Evolutionary conservation across 1,284 basidiomycete genomes (phyloP).

Genomic region (Apiotrichum akiyoshidainum): DNA sequence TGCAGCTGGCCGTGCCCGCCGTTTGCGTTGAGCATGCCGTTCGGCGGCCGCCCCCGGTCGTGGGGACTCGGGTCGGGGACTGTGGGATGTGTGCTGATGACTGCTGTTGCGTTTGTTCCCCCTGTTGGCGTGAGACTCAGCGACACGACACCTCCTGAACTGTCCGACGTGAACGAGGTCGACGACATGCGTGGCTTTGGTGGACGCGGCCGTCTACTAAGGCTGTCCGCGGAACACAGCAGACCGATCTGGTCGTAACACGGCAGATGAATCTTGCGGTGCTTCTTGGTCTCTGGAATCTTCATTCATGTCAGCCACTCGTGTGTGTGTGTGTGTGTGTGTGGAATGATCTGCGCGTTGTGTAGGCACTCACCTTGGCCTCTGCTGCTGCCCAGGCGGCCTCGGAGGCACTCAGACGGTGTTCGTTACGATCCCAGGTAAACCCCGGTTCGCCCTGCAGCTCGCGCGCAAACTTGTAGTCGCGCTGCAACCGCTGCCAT

Average conservation of each 20-base stretch:
- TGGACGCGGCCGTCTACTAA: conserved; percentile 8
- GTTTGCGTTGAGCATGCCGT: background rate
- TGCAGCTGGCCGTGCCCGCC: conserved; percentile 13
- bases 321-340: too few relatives aligned
- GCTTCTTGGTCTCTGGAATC: conserved; percentile 31
- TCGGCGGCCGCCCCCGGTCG: background rate
- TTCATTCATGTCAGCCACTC: conserved; percentile 12
- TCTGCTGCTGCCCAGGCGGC: conserved; percentile 38
- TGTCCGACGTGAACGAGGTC: conserved; percentile 18
- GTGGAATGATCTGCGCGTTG: too few relatives aligned
- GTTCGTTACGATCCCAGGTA: conserved; percentile 28
- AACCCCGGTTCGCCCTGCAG: conserved; percentile 32
- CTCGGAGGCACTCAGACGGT: conserved; percentile 27
- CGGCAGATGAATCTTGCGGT: conserved; percentile 39
- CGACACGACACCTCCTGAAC: conserved; percentile 23
- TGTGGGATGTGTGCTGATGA: background rate
- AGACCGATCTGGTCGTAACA: conserved; percentile 34
- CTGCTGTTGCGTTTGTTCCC: conserved; percentile 4
- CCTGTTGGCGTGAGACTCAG: conserved; percentile 9
- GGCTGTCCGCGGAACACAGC: conserved; percentile 27
- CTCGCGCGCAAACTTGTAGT: conserved; percentile 41
- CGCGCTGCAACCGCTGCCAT: conserved; percentile 45
- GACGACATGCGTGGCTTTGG: conserved; percentile 17
- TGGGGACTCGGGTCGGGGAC: background rate
- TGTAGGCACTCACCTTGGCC: conserved; percentile 14